These are phyloP conservation scores for Cercospora canescens DNA, from an alignment of 2,329 filamentous ascomycete genomes.

Conservation along the genomic window DNA sequence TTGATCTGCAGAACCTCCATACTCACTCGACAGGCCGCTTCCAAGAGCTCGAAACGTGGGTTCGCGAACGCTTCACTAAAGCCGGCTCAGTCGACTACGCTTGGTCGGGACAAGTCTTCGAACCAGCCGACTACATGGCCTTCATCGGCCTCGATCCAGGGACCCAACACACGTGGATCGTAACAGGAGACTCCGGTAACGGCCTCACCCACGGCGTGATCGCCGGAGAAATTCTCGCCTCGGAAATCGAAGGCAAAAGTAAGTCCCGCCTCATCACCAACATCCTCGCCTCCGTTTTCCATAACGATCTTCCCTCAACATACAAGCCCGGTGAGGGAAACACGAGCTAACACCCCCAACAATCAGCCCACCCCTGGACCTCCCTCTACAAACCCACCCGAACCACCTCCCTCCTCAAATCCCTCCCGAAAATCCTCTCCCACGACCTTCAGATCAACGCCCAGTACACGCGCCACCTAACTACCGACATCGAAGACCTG, in stretches of 20 bases:
- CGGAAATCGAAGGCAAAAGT: slow-evolving; percentile 51
- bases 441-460: slow-evolving; percentile 58
- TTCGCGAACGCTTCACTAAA: slow-evolving; percentile 53
- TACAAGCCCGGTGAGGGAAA: too few species aligned
- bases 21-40: slow-evolving; percentile 38
- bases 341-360: neutral
- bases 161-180: slow-evolving; percentile 52
- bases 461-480: slow-evolving; percentile 57
- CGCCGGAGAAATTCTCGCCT: slow-evolving; percentile 54
- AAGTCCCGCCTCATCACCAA: neutral
- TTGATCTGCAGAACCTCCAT: neutral
- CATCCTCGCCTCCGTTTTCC: too few species aligned
- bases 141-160: slow-evolving; percentile 60
- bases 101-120: slow-evolving; percentile 60
- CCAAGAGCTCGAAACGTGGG: slow-evolving; percentile 55
- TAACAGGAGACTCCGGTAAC: slow-evolving; percentile 60
- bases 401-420: slow-evolving; percentile 47
- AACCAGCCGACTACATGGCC: slow-evolving; percentile 56
- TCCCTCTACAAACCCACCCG: slow-evolving; percentile 54
- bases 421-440: slow-evolving; percentile 46
- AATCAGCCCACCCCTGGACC: slow-evolving; percentile 49
- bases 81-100: slow-evolving; percentile 54
- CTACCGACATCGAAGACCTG: slow-evolving; percentile 58
- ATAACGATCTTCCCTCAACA: too few species aligned
- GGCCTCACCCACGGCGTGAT: slow-evolving; percentile 59